Base-by-base conservation (phyloP, 2,329 filamentous ascomycete genomes). In the Aspergillus clavatus region DNA sequence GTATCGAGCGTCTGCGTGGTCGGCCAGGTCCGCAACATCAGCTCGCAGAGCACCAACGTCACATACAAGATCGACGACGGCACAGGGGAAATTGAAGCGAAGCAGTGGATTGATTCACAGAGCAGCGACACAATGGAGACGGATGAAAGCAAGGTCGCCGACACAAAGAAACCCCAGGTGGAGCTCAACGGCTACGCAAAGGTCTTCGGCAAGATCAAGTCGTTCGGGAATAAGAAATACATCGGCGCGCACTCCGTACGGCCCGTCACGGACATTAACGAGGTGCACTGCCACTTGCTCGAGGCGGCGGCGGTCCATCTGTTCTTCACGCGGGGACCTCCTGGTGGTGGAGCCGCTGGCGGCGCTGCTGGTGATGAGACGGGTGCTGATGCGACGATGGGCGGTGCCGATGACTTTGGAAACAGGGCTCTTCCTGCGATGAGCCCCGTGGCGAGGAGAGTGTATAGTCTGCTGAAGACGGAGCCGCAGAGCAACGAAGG, bases 21-120 rank as follows among this genome's bases (percentile, higher is more conserved):
- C 49, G 93, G 88, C 42, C 91, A 96, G 75, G 84, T 98, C 58
- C 88, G 89, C 65, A 83, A 83, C 70, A 83, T 96, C 69, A 86
- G 82, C 63, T 79, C 80, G n/a, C 89, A 95, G 72, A 80, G 85
- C 31, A 96, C 91, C 55, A 94, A 95, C 72, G 83, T 89, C 56
- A 95, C 88, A 37, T 95, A 94, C 78, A 87, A 84, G 61, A 75
- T 98, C 59, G 93, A 98, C 71, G 93, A 98, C 69, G 93, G 93
- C 65, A 98, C 94, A 1, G 90, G 89, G 48, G 78, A 83, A 50
- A 84, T 96, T 58, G 94, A 98, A 69, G 90, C 54, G 80, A 82
- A 60, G 62, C 69, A 49, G 54, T 68, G 60, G 69, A 66, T 68
- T 62, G 68, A 69, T 46, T 74, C 77, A 27, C 64, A 68, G 29